These are phyloP conservation scores for Aspergillus funiculosus DNA, from an alignment of 495 filamentous ascomycete genomes.

Conservation along the genomic window DNA sequence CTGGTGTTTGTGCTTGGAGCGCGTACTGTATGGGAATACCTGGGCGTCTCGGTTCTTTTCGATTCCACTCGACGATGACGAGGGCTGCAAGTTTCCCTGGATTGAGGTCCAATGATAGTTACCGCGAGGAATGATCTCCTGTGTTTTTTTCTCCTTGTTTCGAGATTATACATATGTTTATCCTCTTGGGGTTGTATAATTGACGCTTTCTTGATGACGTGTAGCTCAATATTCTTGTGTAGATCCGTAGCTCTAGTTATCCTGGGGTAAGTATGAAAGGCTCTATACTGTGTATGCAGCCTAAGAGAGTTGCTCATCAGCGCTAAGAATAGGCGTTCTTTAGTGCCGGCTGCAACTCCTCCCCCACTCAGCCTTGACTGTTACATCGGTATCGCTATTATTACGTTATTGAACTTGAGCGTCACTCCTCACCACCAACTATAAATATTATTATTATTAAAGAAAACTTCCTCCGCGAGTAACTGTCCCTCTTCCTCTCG, in stretches of 20 bases:
- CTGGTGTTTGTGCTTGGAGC: neutral
- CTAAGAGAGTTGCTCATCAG: neutral
- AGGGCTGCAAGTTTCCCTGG: neutral
- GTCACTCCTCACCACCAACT: neutral
- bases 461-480: neutral
- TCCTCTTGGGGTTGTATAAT: no score
- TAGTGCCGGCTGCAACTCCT: no score
- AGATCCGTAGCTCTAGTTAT: no score
- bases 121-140: neutral
- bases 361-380: no score
- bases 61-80: neutral
- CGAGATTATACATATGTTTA: no score
- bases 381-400: constrained; percentile 13
- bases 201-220: no score
- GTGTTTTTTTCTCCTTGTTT: no score
- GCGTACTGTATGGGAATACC: constrained; percentile 1
- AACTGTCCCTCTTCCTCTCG: neutral
- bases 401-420: constrained; percentile 10
- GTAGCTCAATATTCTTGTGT: no score
- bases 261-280: no score
- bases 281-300: no score
- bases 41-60: constrained; percentile 5
- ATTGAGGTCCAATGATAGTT: neutral
- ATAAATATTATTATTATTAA: neutral
- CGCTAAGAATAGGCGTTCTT: no score